Evolutionary conservation across 345 rosid genomes (phyloP).

Genomic region (Arabis hirsuta): DNA sequence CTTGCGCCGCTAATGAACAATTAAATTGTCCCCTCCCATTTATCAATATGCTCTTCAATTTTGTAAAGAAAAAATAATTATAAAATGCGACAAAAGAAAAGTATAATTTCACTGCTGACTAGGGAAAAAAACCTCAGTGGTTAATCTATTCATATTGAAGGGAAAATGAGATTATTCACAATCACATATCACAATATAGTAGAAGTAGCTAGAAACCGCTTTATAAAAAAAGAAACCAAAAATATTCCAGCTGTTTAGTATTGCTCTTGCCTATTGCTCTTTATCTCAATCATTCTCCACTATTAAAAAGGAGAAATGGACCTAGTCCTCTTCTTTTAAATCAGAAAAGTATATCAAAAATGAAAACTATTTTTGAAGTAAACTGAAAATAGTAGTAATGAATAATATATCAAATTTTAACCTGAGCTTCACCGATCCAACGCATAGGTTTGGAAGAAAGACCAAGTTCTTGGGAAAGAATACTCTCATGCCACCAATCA

Average conservation of each 20-base stretch:
- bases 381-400: too few relatives aligned
- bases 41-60: constrained; percentile 52
- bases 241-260: background rate
- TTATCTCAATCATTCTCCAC: constrained; percentile 18
- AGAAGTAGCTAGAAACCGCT: background rate
- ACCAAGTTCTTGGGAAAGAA: constrained; percentile 69
- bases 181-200: background rate
- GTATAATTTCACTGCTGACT: background rate
- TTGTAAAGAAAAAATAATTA: background rate
- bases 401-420: constrained; percentile 17
- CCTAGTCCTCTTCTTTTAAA: background rate
- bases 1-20: constrained; percentile 68
- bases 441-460: constrained; percentile 71
- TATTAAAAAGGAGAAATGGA: background rate
- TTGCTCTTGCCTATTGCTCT: background rate
- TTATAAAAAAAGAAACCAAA: background rate
- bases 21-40: constrained; percentile 89
- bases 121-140: background rate
- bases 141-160: background rate
- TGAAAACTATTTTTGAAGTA: too few relatives aligned
- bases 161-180: background rate
- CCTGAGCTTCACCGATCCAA: constrained; percentile 91
- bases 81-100: background rate
- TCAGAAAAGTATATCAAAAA: too few relatives aligned
- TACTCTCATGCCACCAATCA: constrained; percentile 81